Evolutionary conservation across 495 filamentous ascomycete species (phyloP).

Genomic region (Apodospora peruviana): DNA sequence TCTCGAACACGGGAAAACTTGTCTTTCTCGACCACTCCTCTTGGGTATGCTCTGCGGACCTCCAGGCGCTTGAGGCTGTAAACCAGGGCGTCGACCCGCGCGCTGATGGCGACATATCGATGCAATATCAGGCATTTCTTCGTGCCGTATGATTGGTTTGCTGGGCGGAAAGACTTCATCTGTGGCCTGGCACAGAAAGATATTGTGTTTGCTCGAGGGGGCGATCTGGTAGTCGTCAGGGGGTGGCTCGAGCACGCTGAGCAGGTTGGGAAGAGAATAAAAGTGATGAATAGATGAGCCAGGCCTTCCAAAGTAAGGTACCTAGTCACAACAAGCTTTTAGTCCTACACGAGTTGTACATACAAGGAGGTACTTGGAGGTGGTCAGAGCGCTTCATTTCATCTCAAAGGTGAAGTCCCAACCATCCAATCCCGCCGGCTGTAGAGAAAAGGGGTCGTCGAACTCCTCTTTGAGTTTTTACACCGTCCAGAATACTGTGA

Average conservation of each 20-base stretch:
- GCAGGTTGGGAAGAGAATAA: no score
- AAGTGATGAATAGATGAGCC: no score
- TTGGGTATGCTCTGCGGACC: background rate
- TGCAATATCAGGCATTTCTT: constrained; percentile 9
- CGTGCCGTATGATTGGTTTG: constrained; percentile 24
- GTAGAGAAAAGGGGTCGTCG: no score
- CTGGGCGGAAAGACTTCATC: background rate
- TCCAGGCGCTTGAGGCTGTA: background rate
- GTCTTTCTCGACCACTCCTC: background rate
- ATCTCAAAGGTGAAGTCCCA: no score
- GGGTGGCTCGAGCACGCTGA: background rate
- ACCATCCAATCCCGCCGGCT: no score
- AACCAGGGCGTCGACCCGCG: background rate
- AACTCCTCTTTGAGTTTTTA: no score
- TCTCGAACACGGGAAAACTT: background rate
- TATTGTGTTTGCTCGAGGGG: background rate
- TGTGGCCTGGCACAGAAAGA: background rate
- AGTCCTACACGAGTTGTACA: no score
- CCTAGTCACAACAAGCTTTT: no score
- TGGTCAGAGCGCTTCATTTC: no score
- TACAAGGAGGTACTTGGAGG: no score
- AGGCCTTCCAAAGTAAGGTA: no score
- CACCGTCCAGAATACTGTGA: no score
- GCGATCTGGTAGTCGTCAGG: background rate
- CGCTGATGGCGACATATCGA: background rate